Percentiles rank a stretch among this genome's conserved stretches.
Evolutionary conservation across 345 rosid species (phyloP).

Genomic region (Gossypium herbaceum): DNA sequence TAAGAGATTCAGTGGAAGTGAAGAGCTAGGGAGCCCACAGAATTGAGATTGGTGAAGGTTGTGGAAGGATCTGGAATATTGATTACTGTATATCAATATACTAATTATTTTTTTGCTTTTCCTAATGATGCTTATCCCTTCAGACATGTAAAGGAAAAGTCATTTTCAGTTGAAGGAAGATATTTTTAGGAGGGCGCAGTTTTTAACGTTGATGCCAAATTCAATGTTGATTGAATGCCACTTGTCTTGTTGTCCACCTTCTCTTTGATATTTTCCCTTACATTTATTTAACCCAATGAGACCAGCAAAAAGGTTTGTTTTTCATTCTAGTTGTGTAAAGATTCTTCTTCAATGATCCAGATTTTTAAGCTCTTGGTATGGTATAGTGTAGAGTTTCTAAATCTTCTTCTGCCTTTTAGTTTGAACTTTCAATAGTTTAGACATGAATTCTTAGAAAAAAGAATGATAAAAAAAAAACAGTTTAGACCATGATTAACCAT

Average conservation of each 20-base stretch:
- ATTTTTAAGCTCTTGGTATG: not conserved
- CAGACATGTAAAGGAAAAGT: not conserved
- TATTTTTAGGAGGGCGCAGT: not conserved
- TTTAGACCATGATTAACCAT: not conserved
- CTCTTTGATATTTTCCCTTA: not conserved
- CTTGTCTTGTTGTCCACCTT: not conserved
- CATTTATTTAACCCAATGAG: not conserved
- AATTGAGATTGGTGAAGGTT: conserved; percentile 20
- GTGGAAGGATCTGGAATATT: conserved; percentile 53
- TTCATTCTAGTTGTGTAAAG: not conserved
- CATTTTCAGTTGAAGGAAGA: not conserved
- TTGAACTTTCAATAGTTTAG: not conserved
- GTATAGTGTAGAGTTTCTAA: not conserved
- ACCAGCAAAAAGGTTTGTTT: not conserved
- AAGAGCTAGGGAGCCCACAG: conserved; percentile 12
- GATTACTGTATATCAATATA: not conserved
- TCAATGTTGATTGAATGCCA: not conserved
- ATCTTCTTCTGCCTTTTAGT: not conserved
- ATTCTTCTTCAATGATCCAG: not conserved
- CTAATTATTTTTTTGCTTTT: not conserved
- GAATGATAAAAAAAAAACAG: not conserved
- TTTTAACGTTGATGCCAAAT: not conserved
- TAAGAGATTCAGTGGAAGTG: not conserved
- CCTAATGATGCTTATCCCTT: conserved; percentile 7
- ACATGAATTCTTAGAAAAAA: not conserved